Evolutionary conservation across 805 yeast species (phyloP).

Genomic region (Ogataea pignaliae): DNA sequence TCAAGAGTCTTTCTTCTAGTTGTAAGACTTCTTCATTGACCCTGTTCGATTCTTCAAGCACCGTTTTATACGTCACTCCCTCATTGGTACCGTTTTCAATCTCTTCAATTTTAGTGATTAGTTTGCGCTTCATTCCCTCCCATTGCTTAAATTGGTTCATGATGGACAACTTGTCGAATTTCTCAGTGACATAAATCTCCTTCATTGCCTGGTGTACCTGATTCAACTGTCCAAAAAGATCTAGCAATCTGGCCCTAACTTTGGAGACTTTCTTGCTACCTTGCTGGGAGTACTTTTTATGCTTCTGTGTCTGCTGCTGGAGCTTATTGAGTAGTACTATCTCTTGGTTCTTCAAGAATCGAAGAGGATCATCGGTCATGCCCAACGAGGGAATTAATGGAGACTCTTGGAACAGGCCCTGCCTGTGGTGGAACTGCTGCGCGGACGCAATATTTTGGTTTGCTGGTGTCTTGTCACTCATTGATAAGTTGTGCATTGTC

Average conservation of each 20-base stretch:
- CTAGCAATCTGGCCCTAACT: constrained; percentile 27
- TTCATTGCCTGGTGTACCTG: constrained; percentile 40
- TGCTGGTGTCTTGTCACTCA: background rate
- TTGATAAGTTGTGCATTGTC: constrained; percentile 1
- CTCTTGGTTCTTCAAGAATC: constrained; percentile 31
- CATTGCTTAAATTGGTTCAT: constrained; percentile 33
- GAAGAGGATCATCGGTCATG: constrained; percentile 27
- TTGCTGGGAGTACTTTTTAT: constrained; percentile 23
- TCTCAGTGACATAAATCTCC: constrained; percentile 42
- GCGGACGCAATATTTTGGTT: background rate
- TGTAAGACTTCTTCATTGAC: constrained; percentile 36
- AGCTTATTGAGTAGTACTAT: constrained; percentile 22
- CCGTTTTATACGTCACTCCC: constrained; percentile 36
- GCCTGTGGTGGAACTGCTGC: constrained; percentile 2
- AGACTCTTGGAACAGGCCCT: constrained; percentile 1
- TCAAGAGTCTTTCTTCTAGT: constrained; percentile 33
- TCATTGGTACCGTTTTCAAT: constrained; percentile 37
- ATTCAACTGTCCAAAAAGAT: constrained; percentile 32
- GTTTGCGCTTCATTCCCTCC: constrained; percentile 34
- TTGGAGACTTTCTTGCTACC: constrained; percentile 34
- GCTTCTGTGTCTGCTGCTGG: constrained; percentile 22
- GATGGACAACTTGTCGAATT: constrained; percentile 25
- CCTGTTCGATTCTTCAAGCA: constrained; percentile 31
- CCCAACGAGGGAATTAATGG: constrained; percentile 20
- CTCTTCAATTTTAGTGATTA: constrained; percentile 33